Evolutionary conservation across 2,329 filamentous ascomycete genomes (phyloP).

Genomic region (Zymoseptoria ardabiliae): DNA sequence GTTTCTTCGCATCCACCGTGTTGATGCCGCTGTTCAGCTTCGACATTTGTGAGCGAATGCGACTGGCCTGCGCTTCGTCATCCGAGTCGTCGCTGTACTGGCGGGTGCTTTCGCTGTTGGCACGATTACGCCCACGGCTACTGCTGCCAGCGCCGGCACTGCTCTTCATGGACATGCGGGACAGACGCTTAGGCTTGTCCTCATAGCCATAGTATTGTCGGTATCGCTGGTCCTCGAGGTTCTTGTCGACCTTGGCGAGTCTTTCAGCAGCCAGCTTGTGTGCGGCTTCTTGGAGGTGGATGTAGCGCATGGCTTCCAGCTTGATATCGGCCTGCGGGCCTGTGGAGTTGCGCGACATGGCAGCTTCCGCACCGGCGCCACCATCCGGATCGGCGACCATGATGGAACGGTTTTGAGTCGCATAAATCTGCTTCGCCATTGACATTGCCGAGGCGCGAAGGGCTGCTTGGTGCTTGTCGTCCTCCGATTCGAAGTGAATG

Average conservation of each 20-base stretch:
- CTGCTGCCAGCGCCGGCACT: conserved; percentile 2
- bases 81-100: conserved; percentile 43
- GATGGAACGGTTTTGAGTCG: conserved; percentile 43
- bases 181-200: conserved; percentile 44
- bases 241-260: conserved; percentile 69
- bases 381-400: conserved; percentile 16
- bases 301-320: conserved; percentile 44
- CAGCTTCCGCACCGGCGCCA: conserved; percentile 22
- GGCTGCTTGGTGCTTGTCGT: conserved; percentile 63
- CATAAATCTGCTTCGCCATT: conserved; percentile 86
- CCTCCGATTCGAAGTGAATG: conserved; percentile 55
- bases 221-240: conserved; percentile 55
- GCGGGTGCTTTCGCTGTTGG: conserved; percentile 55
- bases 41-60: conserved; percentile 73
- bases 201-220: conserved; percentile 70
- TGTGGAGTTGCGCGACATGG: conserved; percentile 17
- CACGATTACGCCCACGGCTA: conserved; percentile 51
- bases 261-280: conserved; percentile 80
- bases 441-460: conserved; percentile 76
- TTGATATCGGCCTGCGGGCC: conserved; percentile 43
- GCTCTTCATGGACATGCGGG: conserved; percentile 46
- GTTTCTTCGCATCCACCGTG: conserved; percentile 65
- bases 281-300: conserved; percentile 75
- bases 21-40: conserved; percentile 62
- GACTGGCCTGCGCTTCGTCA: conserved; percentile 61